Percentiles rank a stretch among this genome's conserved stretches.
Conservation (phyloP, 2,329 filamentous ascomycete species). For the Alternaria brassicicola region DNA sequence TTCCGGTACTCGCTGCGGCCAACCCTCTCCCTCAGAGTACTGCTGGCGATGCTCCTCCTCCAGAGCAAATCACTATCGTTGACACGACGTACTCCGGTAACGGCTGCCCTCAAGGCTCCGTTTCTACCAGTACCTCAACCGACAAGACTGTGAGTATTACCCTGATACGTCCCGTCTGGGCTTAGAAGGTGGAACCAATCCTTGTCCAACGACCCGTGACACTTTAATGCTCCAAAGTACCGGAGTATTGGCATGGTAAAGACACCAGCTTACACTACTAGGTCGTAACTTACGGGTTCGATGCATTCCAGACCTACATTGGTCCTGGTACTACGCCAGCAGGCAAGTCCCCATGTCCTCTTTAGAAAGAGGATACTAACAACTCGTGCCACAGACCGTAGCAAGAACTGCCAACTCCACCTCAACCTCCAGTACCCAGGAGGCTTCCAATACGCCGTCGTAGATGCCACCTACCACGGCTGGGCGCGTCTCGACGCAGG, state of each 20-base stretch:
- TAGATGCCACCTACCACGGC: slow-evolving; percentile 47
- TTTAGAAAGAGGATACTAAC: not conserved
- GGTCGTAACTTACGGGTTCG: slow-evolving; percentile 46
- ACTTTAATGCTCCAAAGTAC: not conserved
- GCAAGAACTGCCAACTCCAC: slow-evolving; percentile 48
- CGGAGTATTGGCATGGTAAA: slow-evolving; percentile 2
- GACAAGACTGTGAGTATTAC: slow-evolving; percentile 40
- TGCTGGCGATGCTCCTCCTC: slow-evolving; percentile 21
- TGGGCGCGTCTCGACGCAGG: slow-evolving; percentile 44
- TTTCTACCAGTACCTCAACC: slow-evolving; percentile 38
- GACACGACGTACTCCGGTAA: slow-evolving; percentile 43
- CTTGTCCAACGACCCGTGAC: slow-evolving; percentile 1
- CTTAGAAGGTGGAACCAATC: slow-evolving; percentile 1
- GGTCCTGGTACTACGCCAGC: slow-evolving; percentile 31
- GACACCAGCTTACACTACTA: slow-evolving; percentile 8
- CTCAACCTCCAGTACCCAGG: slow-evolving; percentile 44
- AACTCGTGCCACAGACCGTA: slow-evolving; percentile 31
- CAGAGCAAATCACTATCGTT: slow-evolving; percentile 37
- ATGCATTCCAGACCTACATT: slow-evolving; percentile 45
- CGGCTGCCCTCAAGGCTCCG: slow-evolving; percentile 44
- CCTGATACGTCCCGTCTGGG: not conserved
- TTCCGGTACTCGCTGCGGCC: slow-evolving; percentile 39
- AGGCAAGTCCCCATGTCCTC: not conserved
- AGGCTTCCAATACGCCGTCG: slow-evolving; percentile 49
- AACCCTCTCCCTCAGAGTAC: slow-evolving; percentile 30